A percentile compares a stretch with the other conserved stretches of the same genome.
These are phyloP conservation scores for Pyrenochaeta sp. DNA, from an alignment of 2,329 filamentous ascomycete genomes.

Conservation along the genomic window DNA sequence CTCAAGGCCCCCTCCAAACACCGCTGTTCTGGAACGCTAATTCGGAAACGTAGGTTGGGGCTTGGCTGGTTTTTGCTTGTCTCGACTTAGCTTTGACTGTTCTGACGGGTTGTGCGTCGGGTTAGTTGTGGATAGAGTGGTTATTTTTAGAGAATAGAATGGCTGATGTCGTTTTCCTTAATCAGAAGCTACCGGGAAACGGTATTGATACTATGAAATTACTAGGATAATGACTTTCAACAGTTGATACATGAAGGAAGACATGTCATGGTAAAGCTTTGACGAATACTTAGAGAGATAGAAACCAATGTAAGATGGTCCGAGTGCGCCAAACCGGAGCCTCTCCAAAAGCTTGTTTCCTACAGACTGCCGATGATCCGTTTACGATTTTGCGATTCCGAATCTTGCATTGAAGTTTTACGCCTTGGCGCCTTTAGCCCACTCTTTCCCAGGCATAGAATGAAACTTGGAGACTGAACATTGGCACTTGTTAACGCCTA, in stretches of 20 bases:
- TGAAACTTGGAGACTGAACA: conserved; percentile 23
- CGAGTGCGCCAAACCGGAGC: no score
- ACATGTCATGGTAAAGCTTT: neutral
- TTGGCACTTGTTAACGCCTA: conserved; percentile 19
- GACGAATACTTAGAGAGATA: no score
- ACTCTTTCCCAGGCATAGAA: conserved; percentile 13
- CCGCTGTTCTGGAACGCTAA: conserved; percentile 6
- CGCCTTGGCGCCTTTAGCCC: conserved; percentile 28
- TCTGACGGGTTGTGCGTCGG: conserved; percentile 23
- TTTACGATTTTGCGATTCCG: conserved; percentile 15
- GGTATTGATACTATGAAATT: no score
- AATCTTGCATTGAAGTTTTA: conserved; percentile 19
- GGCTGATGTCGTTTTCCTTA: neutral
- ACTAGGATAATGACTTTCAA: no score
- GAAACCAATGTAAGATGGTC: neutral
- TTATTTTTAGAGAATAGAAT: conserved; percentile 4
- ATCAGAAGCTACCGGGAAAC: neutral
- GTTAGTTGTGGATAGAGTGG: conserved; percentile 18
- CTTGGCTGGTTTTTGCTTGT: conserved; percentile 37
- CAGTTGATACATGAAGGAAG: neutral
- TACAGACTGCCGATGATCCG: neutral
- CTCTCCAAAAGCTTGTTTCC: neutral
- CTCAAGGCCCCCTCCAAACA: neutral
- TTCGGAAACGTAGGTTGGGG: conserved; percentile 6
- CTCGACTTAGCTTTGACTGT: conserved; percentile 29